Evolutionary conservation across 2,329 filamentous ascomycete genomes (phyloP).

Genomic region (Ophiocordyceps unilateralis): DNA sequence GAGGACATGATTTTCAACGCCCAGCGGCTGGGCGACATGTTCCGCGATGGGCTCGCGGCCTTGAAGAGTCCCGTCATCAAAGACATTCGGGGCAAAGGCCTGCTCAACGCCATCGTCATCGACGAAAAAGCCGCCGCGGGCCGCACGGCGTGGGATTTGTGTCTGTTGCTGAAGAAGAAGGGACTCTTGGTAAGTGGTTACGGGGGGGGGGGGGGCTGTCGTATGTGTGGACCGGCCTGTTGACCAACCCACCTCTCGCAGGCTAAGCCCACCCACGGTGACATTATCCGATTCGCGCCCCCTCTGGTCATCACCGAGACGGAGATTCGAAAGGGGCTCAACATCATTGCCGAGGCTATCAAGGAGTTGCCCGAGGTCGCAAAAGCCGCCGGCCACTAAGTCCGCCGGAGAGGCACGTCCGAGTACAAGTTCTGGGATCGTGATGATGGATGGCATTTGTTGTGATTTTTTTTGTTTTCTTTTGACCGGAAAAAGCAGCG

Average conservation of each 20-base stretch:
- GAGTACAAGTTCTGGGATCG: too few relatives aligned
- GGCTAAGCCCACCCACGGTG: slow-evolving; percentile 97
- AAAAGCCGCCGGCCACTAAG: slow-evolving; percentile 20
- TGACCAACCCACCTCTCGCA: slow-evolving; percentile 16
- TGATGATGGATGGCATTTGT: too few relatives aligned
- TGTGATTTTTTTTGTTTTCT: neutral
- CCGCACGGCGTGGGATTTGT: slow-evolving; percentile 88
- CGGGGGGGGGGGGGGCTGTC: too few relatives aligned
- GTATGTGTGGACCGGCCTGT: neutral
- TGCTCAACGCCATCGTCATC: slow-evolving; percentile 92
- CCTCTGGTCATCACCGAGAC: slow-evolving; percentile 86
- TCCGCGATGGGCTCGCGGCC: slow-evolving; percentile 60
- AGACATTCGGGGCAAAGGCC: slow-evolving; percentile 73
- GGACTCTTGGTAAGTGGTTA: slow-evolving; percentile 59
- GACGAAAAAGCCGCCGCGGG: slow-evolving; percentile 76
- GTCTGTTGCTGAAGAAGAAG: slow-evolving; percentile 88
- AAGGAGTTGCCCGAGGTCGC: slow-evolving; percentile 54
- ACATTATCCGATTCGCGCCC: slow-evolving; percentile 96
- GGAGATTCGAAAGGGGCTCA: slow-evolving; percentile 61
- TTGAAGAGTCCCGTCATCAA: slow-evolving; percentile 70
- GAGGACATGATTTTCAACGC: slow-evolving; percentile 75
- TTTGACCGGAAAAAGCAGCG: neutral
- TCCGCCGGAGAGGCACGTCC: too few relatives aligned
- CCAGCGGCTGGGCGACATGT: slow-evolving; percentile 62
- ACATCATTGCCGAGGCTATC: slow-evolving; percentile 68